phyloP scores from a whole-genome alignment of 306 rosid species.

The Quercus agrifolia region DNA sequence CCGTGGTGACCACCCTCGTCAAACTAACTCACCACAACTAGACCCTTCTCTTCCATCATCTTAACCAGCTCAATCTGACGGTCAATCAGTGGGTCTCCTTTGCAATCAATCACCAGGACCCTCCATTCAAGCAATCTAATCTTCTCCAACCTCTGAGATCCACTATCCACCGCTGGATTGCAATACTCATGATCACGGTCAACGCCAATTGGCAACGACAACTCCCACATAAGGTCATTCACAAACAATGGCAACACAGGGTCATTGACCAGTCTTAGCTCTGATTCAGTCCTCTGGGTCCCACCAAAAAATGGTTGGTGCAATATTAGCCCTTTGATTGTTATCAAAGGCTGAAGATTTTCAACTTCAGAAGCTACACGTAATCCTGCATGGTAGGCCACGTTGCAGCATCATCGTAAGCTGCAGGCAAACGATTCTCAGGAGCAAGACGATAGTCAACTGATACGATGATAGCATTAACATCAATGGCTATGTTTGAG shows the following conservation, averaged over 20 bases:
- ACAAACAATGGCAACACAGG: not conserved
- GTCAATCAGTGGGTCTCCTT: conserved; percentile 56
- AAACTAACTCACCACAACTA: conserved; percentile 31
- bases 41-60: conserved; percentile 32
- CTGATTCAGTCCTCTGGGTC: conserved; percentile 30
- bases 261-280: conserved; percentile 21
- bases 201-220: conserved; percentile 34
- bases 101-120: conserved; percentile 32
- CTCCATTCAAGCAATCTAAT: conserved; percentile 31
- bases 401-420: too few relatives aligned
- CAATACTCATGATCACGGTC: conserved; percentile 48
- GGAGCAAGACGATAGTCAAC: too few relatives aligned
- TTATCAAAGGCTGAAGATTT: not conserved
- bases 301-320: conserved; percentile 54
- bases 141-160: not conserved
- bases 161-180: conserved; percentile 35
- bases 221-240: conserved; percentile 38
- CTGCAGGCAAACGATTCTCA: too few relatives aligned
- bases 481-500: too few relatives aligned
- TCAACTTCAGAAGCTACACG: conserved; percentile 11
- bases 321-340: conserved; percentile 46
- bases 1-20: conserved; percentile 41
- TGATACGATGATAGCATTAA: too few relatives aligned
- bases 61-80: conserved; percentile 37
- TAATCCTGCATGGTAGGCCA: not conserved